These are phyloP conservation scores for Nevesoporus exiguus DNA, from an alignment of 768 basidiomycete genomes.

Conservation along the genomic window DNA sequence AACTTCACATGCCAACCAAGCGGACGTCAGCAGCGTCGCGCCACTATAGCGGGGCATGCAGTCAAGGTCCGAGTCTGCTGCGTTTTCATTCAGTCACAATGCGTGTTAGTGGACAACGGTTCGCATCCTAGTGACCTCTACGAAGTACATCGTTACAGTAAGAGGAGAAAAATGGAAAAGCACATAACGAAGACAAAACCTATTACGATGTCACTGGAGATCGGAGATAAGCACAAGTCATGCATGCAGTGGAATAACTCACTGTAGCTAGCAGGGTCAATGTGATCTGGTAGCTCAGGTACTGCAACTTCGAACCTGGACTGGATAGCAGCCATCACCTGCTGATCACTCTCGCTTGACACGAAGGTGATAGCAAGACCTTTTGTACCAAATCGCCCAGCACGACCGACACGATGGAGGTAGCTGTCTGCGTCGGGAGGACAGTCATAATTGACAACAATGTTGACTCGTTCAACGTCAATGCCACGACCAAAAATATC, in stretches of 20 bases:
- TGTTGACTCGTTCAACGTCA: conserved; percentile 99
- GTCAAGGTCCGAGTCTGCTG: not conserved
- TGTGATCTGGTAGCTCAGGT: conserved; percentile 88
- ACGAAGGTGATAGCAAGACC: conserved; percentile 98
- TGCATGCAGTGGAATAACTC: conserved; percentile 33
- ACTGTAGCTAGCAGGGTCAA: conserved; percentile 96
- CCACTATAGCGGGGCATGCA: too few relatives aligned
- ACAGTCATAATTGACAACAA: conserved; percentile 98
- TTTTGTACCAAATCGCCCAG: conserved; percentile 98
- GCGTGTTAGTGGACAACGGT: not conserved
- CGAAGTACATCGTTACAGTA: conserved; percentile 25
- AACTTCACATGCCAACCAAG: not conserved
- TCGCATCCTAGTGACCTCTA: conserved; percentile 6
- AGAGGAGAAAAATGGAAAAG: conserved; percentile 4
- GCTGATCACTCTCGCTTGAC: conserved; percentile 86
- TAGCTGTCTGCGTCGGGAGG: conserved; percentile 98
- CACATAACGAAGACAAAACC: conserved; percentile 14
- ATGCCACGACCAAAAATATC: conserved; percentile 99
- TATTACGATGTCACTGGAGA: conserved; percentile 44
- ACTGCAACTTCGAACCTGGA: conserved; percentile 97
- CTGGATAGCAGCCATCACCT: conserved; percentile 94
- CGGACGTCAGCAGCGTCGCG: too few relatives aligned
- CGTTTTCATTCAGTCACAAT: conserved; percentile 3
- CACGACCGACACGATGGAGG: conserved; percentile 97
- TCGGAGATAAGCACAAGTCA: not conserved